These are phyloP conservation scores for Zymoseptoria crescenta DNA, from an alignment of 2,329 filamentous ascomycete genomes.

Conservation along the genomic window DNA sequence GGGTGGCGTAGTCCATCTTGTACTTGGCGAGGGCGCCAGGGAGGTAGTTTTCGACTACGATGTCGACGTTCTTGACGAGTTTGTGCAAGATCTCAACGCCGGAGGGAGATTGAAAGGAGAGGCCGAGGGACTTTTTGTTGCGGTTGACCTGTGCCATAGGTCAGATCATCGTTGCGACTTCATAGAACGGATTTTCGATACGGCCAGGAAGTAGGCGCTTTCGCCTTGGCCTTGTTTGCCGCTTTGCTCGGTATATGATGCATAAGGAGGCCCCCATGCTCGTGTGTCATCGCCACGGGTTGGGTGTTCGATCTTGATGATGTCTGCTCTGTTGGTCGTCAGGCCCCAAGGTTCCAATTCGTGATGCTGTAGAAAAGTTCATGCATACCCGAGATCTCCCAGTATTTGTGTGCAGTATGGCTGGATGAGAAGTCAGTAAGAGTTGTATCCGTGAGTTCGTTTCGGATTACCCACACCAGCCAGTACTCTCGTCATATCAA, in stretches of 20 bases:
- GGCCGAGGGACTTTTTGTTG: slow-evolving; percentile 88
- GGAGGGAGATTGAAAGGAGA: slow-evolving; percentile 80
- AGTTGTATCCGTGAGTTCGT: not conserved
- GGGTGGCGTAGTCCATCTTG: slow-evolving; percentile 73
- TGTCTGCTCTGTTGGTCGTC: slow-evolving; percentile 60
- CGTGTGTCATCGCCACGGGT: slow-evolving; percentile 85
- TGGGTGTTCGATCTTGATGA: slow-evolving; percentile 97
- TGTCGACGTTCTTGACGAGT: slow-evolving; percentile 75
- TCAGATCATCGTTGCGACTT: too few relatives aligned
- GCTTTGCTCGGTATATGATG: slow-evolving; percentile 56
- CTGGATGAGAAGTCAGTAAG: slow-evolving; percentile 39
- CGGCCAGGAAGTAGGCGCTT: slow-evolving; percentile 87
- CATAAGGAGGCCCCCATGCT: slow-evolving; percentile 94
- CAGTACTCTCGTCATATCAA: slow-evolving; percentile 94
- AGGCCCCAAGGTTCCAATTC: slow-evolving; percentile 24
- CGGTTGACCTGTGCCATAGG: slow-evolving; percentile 94
- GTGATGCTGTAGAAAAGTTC: slow-evolving; percentile 22
- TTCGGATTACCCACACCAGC: slow-evolving; percentile 59
- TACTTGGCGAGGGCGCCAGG: slow-evolving; percentile 88
- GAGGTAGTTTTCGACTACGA: slow-evolving; percentile 94
- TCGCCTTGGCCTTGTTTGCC: slow-evolving; percentile 63
- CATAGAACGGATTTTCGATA: too few relatives aligned
- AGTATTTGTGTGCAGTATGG: slow-evolving; percentile 97
- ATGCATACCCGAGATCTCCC: slow-evolving; percentile 80
- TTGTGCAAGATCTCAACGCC: slow-evolving; percentile 83